A percentile compares a stretch with the other conserved stretches of the same genome.
These are phyloP conservation scores for Saccharomycopsis capsularis DNA, from an alignment of 805 yeast genomes.

Conservation along the genomic window DNA sequence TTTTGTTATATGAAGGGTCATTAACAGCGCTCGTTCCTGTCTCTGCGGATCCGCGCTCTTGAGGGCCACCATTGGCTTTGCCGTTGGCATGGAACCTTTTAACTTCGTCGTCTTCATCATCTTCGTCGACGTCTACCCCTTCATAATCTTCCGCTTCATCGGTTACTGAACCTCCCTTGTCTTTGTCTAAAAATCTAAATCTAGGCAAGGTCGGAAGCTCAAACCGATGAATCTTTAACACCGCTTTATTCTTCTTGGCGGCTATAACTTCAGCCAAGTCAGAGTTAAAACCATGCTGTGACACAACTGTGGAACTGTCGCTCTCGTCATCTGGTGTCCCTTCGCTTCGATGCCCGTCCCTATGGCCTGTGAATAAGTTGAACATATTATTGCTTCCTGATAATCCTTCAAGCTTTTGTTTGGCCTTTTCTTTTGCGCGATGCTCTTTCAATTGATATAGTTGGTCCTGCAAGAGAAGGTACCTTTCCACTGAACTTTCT, in stretches of 20 bases:
- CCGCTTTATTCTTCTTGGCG: background rate
- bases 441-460: slow-evolving; percentile 57
- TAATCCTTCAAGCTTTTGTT: background rate
- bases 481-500: slow-evolving; percentile 51
- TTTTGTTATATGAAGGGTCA: slow-evolving; percentile 30
- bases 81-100: background rate
- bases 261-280: background rate
- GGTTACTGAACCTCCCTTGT: slow-evolving; percentile 22
- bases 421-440: slow-evolving; percentile 26
- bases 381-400: background rate
- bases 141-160: slow-evolving; percentile 25
- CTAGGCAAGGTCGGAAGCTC: slow-evolving; percentile 39
- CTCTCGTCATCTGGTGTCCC: background rate
- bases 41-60: slow-evolving; percentile 18
- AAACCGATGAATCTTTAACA: slow-evolving; percentile 29
- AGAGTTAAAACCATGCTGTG: background rate
- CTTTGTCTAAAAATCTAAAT: slow-evolving; percentile 31
- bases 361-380: background rate
- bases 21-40: slow-evolving; percentile 7
- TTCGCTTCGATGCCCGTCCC: background rate
- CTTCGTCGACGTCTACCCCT: background rate
- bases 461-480: slow-evolving; percentile 59
- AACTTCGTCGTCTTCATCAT: background rate
- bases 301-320: background rate
- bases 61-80: background rate